phyloP scores from a whole-genome alignment of 2,329 filamentous ascomycete genomes.

The Aquanectria penicillioides region DNA sequence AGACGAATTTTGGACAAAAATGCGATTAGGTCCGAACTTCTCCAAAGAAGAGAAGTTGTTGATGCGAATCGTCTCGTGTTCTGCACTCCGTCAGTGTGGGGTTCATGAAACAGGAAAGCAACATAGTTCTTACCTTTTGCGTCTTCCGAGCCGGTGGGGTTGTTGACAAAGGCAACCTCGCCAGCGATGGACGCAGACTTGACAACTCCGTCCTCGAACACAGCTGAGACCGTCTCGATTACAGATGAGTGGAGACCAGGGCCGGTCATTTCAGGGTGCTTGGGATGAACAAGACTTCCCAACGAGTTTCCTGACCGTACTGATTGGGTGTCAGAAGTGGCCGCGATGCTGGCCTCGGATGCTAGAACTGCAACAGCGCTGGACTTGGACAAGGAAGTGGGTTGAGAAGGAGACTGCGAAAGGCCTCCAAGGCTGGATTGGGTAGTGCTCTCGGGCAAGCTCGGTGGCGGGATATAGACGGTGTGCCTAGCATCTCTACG shows the following conservation, averaged over 20 bases:
- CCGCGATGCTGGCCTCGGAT: slow-evolving; percentile 69
- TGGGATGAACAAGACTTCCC: slow-evolving; percentile 72
- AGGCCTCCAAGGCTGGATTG: slow-evolving; percentile 33
- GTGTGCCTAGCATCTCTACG: slow-evolving; percentile 93
- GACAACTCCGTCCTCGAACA: slow-evolving; percentile 78
- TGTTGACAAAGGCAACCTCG: slow-evolving; percentile 89
- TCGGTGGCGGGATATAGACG: slow-evolving; percentile 74
- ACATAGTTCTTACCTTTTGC: slow-evolving; percentile 56
- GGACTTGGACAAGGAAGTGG: slow-evolving; percentile 36
- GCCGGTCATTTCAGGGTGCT: slow-evolving; percentile 83
- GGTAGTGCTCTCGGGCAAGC: slow-evolving; percentile 47
- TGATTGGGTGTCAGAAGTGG: slow-evolving; percentile 85
- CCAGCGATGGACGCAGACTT: slow-evolving; percentile 81
- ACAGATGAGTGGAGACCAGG: slow-evolving; percentile 88
- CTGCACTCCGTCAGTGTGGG: slow-evolving; percentile 44
- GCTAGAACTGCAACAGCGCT: slow-evolving; percentile 65
- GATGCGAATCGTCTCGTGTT: slow-evolving; percentile 77
- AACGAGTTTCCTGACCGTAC: slow-evolving; percentile 89
- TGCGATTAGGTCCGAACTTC: slow-evolving; percentile 91
- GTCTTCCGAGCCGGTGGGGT: slow-evolving; percentile 60
- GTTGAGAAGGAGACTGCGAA: slow-evolving; percentile 34
- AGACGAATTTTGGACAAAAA: slow-evolving; percentile 79
- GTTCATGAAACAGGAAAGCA: no score
- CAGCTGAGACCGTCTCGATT: slow-evolving; percentile 89
- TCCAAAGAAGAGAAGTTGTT: slow-evolving; percentile 91